Evolutionary conservation across 768 basidiomycete species (phyloP), one percentile per base, ranked within the genome.

Genomic region (Xanthoconium stramineum): DNA sequence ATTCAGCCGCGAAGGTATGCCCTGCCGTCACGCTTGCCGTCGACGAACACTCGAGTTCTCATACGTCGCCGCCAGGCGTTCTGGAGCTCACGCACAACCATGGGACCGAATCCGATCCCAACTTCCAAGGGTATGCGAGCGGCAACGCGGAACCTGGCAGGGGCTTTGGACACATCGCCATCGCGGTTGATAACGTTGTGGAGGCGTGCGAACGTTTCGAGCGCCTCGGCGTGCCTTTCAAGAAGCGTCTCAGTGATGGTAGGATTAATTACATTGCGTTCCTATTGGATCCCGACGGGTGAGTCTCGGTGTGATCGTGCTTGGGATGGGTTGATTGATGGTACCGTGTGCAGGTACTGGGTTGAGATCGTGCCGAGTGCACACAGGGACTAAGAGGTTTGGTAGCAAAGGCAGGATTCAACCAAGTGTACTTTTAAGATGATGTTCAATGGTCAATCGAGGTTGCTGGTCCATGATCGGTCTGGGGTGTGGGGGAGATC

Each of bases 51-150:
- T 24, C 24, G 24, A 24, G 24, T 24, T 24, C 24, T 40, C 46
- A 59, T 35, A 13, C 13, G 10, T 35, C 10, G 29, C 35, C 24
- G 46, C n/a, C 61, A 89, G 88, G 86, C 51, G 73, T 94, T 61
- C 82, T 94, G 56, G 91, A 95, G 70, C 79, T 94, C 47, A 93
- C 89, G 2, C 85, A 89, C 75, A 93, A 94, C 77, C 91, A 94
- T 69, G 92, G 94, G 53, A 91, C 92, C 54, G 96, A 98, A 75
- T 76, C 73, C 53, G 88, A 95, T 68, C 63, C 84, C 50, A 73
- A 72, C 59, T 94, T 94, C 78, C 70, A 84, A 63, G 94, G 92
- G 36, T 98, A 97, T 70, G 79, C 84, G 11, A 88, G 72, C 64
- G 96, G 96, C 1, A 99, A 99, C 74, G 69, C 81, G 5, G 94